These are phyloP conservation scores for Ustilago sp. DNA, from an alignment of 1,284 basidiomycete species.

Conservation along the genomic window DNA sequence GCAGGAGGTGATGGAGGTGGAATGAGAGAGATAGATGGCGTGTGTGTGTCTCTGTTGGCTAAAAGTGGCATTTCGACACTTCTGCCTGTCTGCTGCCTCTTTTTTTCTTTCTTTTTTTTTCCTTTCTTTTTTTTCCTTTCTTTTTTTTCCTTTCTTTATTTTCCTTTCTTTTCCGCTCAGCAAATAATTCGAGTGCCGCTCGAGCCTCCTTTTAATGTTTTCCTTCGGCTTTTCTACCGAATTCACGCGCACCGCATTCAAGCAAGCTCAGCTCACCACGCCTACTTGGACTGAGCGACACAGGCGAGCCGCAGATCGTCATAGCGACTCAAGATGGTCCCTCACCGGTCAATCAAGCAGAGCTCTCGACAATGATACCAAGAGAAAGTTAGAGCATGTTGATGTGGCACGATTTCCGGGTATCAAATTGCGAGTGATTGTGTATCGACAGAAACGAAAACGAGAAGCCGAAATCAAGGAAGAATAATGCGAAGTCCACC, in stretches of 20 bases:
- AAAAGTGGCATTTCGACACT: background rate
- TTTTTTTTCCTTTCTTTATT: background rate
- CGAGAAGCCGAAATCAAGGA: conserved; percentile 6
- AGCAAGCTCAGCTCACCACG: background rate
- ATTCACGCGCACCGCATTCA: conserved; percentile 8
- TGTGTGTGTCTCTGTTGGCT: too few relatives aligned
- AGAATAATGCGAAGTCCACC: conserved; percentile 52
- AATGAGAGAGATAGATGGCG: background rate
- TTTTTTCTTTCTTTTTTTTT: background rate
- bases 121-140: background rate
- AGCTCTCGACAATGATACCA: background rate
- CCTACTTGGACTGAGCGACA: background rate
- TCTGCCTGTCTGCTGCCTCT: background rate
- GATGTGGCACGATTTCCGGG: conserved; percentile 3
- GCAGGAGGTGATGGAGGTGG: background rate
- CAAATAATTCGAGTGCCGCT: background rate
- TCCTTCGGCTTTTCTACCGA: conserved; percentile 2
- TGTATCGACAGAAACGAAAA: background rate
- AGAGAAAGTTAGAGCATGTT: background rate
- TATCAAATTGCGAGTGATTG: conserved; percentile 8
- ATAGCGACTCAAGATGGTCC: background rate
- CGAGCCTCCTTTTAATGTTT: conserved; percentile 7
- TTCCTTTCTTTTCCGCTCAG: background rate
- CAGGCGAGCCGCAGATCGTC: background rate
- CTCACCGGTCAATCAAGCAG: too few relatives aligned